Evolutionary conservation across 257 asterid genomes (phyloP).

Genomic region (Solanum sitiens): DNA sequence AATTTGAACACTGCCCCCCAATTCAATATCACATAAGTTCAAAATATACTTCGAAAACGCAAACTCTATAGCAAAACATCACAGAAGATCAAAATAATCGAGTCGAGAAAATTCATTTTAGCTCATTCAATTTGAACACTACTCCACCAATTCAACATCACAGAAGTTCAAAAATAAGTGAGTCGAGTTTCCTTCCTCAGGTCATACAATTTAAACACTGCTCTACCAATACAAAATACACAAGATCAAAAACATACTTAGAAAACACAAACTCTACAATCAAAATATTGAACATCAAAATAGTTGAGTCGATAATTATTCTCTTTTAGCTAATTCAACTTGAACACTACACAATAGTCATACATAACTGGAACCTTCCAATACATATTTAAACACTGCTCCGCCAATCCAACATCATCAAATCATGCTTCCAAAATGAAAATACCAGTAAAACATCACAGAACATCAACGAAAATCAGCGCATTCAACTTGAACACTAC

Average conservation of each 20-base stretch:
- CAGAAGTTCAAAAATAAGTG: not conserved
- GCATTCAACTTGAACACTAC: not conserved
- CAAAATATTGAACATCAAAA: not conserved
- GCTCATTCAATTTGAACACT: not conserved
- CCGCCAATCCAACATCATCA: not conserved
- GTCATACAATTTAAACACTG: not conserved
- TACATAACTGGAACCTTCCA: conserved; percentile 71
- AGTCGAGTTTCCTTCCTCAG: not conserved
- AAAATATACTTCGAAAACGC: not conserved
- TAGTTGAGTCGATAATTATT: not conserved
- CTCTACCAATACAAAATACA: not conserved
- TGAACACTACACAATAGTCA: not conserved
- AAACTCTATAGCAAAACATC: not conserved
- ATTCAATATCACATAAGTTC: not conserved
- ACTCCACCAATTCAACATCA: not conserved
- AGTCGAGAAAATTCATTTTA: not conserved
- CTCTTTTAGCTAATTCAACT: not conserved
- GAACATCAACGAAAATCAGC: not conserved
- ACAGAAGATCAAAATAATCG: not conserved
- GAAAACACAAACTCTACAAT: not conserved
- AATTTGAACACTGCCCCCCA: not conserved
- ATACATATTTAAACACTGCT: conserved; percentile 31
- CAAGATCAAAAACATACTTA: not conserved
- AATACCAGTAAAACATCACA: not conserved
- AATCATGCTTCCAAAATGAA: not conserved